Conservation (phyloP, 2,329 filamentous ascomycete genomes). For the Curvularia sp. region DNA sequence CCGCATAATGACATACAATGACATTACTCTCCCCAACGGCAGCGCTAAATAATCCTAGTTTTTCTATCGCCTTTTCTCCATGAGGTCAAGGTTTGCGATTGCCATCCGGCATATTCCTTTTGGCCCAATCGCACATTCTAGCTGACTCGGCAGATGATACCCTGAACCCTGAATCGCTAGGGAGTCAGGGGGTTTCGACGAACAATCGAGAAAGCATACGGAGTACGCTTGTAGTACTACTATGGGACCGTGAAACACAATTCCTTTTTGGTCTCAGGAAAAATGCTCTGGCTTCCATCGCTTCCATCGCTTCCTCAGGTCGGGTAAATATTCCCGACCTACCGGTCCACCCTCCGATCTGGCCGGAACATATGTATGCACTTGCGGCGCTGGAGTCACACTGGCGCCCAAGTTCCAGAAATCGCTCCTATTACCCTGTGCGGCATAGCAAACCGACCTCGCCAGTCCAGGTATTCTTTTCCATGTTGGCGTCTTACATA, state of each 20-base stretch:
- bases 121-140: neutral
- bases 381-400: neutral
- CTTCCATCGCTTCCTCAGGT: neutral
- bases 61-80: neutral
- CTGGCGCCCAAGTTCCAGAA: slow-evolving; percentile 5
- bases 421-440: slow-evolving; percentile 13
- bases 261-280: neutral
- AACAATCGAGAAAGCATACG: neutral
- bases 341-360: slow-evolving; percentile 11
- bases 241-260: neutral
- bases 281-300: neutral
- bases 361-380: slow-evolving; percentile 3
- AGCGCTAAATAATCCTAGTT: neutral
- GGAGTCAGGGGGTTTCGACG: neutral
- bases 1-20: neutral
- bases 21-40: neutral
- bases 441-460: neutral
- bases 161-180: slow-evolving; percentile 7
- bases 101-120: slow-evolving; percentile 8
- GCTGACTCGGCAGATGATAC: slow-evolving; percentile 9
- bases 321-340: slow-evolving; percentile 12
- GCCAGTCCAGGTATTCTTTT: neutral
- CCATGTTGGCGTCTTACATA: slow-evolving; percentile 1
- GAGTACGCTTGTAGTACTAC: neutral
- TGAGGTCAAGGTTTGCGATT: neutral